These are phyloP conservation scores for Anacardium occidentale DNA, from an alignment of 345 rosid species.

Conservation along the genomic window DNA sequence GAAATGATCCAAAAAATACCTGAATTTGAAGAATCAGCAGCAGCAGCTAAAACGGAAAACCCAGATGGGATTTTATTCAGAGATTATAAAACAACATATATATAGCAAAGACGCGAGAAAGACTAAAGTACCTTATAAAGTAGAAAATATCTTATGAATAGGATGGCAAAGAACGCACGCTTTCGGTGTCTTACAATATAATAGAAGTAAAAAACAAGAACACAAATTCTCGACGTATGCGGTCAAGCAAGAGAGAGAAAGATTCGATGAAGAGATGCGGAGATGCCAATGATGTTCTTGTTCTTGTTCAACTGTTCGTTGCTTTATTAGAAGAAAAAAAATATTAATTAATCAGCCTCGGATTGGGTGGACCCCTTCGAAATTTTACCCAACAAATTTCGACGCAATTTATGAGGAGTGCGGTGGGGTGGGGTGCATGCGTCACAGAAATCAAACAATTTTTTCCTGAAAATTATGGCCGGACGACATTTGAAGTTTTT, in stretches of 20 bases:
- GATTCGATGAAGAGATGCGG: constrained; percentile 39
- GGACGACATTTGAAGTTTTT: no score
- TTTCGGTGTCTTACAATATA: not conserved
- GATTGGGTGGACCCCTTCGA: no score
- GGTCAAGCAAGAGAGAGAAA: not conserved
- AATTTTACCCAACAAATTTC: no score
- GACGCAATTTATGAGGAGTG: no score
- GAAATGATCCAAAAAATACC: constrained; percentile 24
- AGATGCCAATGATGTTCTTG: constrained; percentile 19
- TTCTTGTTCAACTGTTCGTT: not conserved
- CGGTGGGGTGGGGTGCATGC: no score
- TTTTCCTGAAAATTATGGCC: no score
- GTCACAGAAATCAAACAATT: no score
- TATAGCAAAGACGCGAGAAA: not conserved
- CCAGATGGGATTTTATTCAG: constrained; percentile 37
- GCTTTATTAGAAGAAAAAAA: no score
- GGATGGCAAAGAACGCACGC: not conserved
- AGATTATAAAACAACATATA: not conserved
- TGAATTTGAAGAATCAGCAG: constrained; percentile 37
- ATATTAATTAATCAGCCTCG: no score
- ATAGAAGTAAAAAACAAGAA: not conserved
- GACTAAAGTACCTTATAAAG: no score
- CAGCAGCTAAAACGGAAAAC: constrained; percentile 23
- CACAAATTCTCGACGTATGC: not conserved
- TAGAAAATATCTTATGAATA: constrained; percentile 6